Evolutionary conservation across 2,329 filamentous ascomycete genomes (phyloP), one percentile per base, ranked within the genome.

Genomic region (Aspergillus flavus): DNA sequence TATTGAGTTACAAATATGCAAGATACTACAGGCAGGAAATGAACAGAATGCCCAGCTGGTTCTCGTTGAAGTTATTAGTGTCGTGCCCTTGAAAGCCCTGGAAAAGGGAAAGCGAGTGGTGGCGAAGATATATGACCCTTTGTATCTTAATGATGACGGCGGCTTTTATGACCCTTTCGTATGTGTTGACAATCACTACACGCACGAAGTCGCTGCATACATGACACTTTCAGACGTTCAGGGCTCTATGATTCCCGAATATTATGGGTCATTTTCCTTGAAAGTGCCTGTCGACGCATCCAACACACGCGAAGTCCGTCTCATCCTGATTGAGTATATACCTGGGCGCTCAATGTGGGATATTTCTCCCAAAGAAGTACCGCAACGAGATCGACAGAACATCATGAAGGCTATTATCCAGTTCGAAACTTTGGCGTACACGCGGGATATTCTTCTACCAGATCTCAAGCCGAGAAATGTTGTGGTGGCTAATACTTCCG

Each of bases 211-310:
- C 7, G 58, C 62, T 58, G 61, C 64, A 30, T 72, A 71, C 57
- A 57, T 14, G 9, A 26, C 7, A 16, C 65, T 71, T 41, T 16
- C n/a, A 41, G 61, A 69, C 3, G 34, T 72, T 28, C 68, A 74
- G 53, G 67, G 70, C 1, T 21, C n/a, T 19, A 30, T 39, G 3
- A 69, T 72, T 30, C 69, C 69, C 4, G 66, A 21, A 46, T 73
- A 62, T 58, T 69, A 69, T 57, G 69, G 69, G 1, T 73, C 68
- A n/a, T 73, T 70, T 46, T 66, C 71, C 19, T 50, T 73, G 16
- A 55, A 59, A 57, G 56, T 72, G 28, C 32, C 64, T 46, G 58
- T 69, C 19, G 57, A 64, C n/a, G 52, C 34, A 52, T 46, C 16
- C n/a, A 30, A 61, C 19, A 56, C 50, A 21, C 65, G 67, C 30